Evolutionary conservation across 495 filamentous ascomycete genomes (phyloP).

Genomic region (Lepraria neglecta): DNA sequence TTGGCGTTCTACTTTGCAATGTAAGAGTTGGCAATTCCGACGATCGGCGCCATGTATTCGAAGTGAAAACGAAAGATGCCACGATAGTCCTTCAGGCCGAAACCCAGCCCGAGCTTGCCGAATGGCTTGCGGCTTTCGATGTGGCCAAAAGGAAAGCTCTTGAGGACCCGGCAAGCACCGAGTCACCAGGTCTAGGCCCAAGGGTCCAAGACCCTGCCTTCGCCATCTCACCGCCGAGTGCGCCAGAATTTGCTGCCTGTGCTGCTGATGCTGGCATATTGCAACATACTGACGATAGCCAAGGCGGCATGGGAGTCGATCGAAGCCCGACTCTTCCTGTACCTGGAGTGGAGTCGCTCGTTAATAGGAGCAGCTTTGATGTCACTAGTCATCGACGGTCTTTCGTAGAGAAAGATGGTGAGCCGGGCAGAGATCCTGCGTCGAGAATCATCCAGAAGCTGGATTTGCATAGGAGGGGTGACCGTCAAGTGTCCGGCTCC

Average conservation of each 20-base stretch:
- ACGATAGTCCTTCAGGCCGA: conserved; percentile 87
- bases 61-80: conserved; percentile 96
- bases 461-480: conserved; percentile 78
- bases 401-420: conserved; percentile 50
- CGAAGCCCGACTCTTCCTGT: conserved; percentile 59
- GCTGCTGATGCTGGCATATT: conserved; percentile 60
- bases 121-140: conserved; percentile 90
- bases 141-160: conserved; percentile 86
- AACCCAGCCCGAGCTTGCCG: conserved; percentile 78
- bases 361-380: conserved; percentile 66
- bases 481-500: conserved; percentile 36
- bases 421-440: conserved; percentile 67
- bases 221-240: conserved; percentile 79
- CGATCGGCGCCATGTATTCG: conserved; percentile 93
- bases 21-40: conserved; percentile 86
- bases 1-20: conserved; percentile 89
- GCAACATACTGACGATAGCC: conserved; percentile 48
- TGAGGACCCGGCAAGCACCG: conserved; percentile 63
- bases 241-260: conserved; percentile 83
- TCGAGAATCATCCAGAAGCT: conserved; percentile 87
- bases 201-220: conserved; percentile 72
- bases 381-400: conserved; percentile 45
- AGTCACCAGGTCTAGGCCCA: conserved; percentile 50
- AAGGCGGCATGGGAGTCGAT: conserved; percentile 41
- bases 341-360: conserved; percentile 53